Conservation (phyloP, 192 early-diverging fungal species). For the Rhizophagus clarus region DNA sequence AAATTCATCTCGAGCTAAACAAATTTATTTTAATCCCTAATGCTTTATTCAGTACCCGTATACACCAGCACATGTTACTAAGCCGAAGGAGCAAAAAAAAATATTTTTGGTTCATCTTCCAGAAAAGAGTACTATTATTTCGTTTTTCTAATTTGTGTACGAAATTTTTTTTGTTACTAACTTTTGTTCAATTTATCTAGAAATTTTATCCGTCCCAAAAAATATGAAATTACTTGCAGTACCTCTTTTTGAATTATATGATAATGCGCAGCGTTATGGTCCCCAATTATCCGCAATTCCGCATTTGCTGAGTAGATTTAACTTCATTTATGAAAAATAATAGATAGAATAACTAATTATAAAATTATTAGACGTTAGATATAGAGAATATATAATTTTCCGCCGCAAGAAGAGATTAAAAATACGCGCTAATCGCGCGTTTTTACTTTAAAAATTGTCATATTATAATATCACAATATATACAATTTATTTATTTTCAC, state of each 20-base stretch:
- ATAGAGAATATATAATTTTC: not conserved
- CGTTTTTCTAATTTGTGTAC: not conserved
- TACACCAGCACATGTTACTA: conserved; percentile 74
- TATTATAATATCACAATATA: not conserved
- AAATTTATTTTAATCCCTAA: conserved; percentile 3
- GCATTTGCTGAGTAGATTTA: conserved; percentile 60
- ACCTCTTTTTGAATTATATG: conserved; percentile 78
- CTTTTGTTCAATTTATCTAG: conserved; percentile 37
- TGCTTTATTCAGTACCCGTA: conserved; percentile 67
- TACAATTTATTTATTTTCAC: too few relatives aligned
- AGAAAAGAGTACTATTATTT: conserved; percentile 55
- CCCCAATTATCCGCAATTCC: conserved; percentile 69
- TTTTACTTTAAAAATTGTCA: not conserved
- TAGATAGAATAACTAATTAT: not conserved
- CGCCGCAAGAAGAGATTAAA: not conserved
- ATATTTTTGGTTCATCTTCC: conserved; percentile 76
- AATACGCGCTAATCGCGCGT: not conserved
- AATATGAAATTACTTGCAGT: conserved; percentile 82
- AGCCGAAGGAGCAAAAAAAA: conserved; percentile 77
- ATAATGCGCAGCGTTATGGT: conserved; percentile 77
- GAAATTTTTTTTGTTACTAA: not conserved
- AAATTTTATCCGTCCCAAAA: conserved; percentile 69
- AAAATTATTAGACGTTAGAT: not conserved
- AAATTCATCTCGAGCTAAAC: not conserved
- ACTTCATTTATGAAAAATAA: conserved; percentile 49